Conservation (phyloP, 768 basidiomycete species). For the Postia placenta region DNA sequence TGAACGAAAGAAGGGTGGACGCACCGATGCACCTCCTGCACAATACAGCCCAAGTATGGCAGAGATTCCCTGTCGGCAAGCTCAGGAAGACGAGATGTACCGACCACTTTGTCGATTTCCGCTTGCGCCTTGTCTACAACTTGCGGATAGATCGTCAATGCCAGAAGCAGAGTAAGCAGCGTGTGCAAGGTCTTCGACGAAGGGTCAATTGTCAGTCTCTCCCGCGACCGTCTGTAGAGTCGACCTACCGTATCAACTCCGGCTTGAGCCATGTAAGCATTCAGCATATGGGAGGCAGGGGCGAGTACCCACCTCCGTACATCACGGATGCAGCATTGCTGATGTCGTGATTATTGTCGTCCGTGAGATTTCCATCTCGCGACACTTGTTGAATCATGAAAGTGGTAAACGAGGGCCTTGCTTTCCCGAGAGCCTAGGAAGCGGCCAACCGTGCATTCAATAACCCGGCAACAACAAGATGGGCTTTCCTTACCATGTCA, state of each 20-base stretch:
- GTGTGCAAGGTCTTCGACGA: too few species aligned
- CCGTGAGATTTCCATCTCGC: conserved; percentile 6
- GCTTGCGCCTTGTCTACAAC: conserved; percentile 33
- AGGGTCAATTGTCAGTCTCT: too few species aligned
- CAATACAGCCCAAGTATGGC: conserved; percentile 36
- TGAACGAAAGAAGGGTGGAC: neutral
- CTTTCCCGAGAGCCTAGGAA: conserved; percentile 13
- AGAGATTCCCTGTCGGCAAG: conserved; percentile 33
- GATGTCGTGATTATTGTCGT: conserved; percentile 17
- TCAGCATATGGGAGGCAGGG: neutral
- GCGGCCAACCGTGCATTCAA: too few species aligned
- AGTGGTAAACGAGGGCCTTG: conserved; percentile 16
- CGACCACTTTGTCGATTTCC: conserved; percentile 39
- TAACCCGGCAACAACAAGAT: neutral
- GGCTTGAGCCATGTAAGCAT: conserved; percentile 8
- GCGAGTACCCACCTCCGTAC: conserved; percentile 16
- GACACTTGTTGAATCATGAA: conserved; percentile 13
- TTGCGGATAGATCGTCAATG: conserved; percentile 34
- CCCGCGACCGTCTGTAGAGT: too few species aligned
- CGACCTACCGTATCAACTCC: conserved; percentile 17
- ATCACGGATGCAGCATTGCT: conserved; percentile 16
- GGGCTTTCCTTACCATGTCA: conserved; percentile 8
- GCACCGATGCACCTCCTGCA: conserved; percentile 28
- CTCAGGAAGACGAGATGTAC: conserved; percentile 33
- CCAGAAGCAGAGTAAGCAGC: conserved; percentile 36